phyloP scores from a whole-genome alignment of 495 filamentous ascomycete genomes.

The Cairneyella variabilis region DNA sequence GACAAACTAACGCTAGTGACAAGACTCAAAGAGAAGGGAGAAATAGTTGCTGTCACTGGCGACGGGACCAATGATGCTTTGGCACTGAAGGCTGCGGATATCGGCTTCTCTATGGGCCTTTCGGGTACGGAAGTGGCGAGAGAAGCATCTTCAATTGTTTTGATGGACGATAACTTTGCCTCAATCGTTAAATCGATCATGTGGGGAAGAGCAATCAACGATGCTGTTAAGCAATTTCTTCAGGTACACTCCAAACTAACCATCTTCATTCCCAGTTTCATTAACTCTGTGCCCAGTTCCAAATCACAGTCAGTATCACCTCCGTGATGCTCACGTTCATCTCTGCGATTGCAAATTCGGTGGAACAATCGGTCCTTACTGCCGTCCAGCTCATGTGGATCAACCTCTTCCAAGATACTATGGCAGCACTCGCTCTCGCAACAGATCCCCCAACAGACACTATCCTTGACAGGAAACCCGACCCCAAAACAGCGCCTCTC shows the following conservation, averaged over 20 bases:
- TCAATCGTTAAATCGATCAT: slow-evolving; percentile 84
- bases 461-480: slow-evolving; percentile 61
- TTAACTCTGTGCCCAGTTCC: slow-evolving; percentile 86
- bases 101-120: slow-evolving; percentile 90
- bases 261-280: slow-evolving; percentile 88
- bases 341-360: slow-evolving; percentile 61
- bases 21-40: slow-evolving; percentile 71
- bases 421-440: slow-evolving; percentile 86
- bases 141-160: slow-evolving; percentile 87
- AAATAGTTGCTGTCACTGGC: slow-evolving; percentile 87
- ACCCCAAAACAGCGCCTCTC: slow-evolving; percentile 70
- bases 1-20: slow-evolving; percentile 78
- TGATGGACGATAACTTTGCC: slow-evolving; percentile 91
- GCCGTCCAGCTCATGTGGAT: slow-evolving; percentile 88
- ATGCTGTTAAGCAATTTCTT: slow-evolving; percentile 86
- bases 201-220: slow-evolving; percentile 86
- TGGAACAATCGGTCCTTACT: slow-evolving; percentile 66
- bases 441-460: slow-evolving; percentile 72
- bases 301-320: slow-evolving; percentile 85
- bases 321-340: slow-evolving; percentile 78
- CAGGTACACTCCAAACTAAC: slow-evolving; percentile 61
- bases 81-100: slow-evolving; percentile 83
- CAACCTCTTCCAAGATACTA: slow-evolving; percentile 93
- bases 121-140: slow-evolving; percentile 88
- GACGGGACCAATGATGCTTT: slow-evolving; percentile 91